Base-by-base conservation (phyloP, 2,329 filamentous ascomycete genomes). In the Ophiostoma novo-ulmi region DNA sequence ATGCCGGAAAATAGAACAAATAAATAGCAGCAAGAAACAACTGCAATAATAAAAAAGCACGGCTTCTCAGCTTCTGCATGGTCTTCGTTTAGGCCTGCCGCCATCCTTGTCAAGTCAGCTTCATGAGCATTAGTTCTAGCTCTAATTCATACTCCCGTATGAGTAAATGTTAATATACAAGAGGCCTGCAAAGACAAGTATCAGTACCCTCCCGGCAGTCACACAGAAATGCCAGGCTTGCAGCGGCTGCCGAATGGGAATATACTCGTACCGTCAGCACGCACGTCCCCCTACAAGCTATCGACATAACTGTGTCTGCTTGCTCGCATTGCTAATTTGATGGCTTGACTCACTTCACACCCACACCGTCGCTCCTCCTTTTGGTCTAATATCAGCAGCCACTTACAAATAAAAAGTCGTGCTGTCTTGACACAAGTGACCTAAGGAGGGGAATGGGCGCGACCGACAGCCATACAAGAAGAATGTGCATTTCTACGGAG, bases 11-110 rank as follows among this genome's bases (percentile, higher is more conserved):
- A 31, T 31, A 31, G 31, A 31, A 17, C 14, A 17, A 58, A n/a
- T 22, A 58, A 63, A 63, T 3, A 5, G 10, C 26, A 20, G 26
- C n/a, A 58, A 26, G 22, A 58, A 58, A n/a, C 14, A 36, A 39
- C 58, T 22, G 67, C 63, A 68, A 68, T 69, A 70, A 72, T 69
- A 64, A 44, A 48, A 48, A 44, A 48, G 44, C 44, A 68, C 70
- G 67, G 72, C 72, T 73, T 44, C 70, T 71, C 69, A 72, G 65
- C 66, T 70, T 72, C 44, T 72, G 71, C 67, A 71, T 72, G 71
- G 73, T 73, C 73, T 69, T 66, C 71, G 39, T 52, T 67, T 52
- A 71, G 70, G 70, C 69, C 63, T 69, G 63, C 68, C 68, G 70
- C 17, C 52, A 58, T 58, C 52, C 52, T 58, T 58, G 52, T 26